phyloP scores from a whole-genome alignment of 2,329 filamentous ascomycete species.

The Venturia aucupariae region DNA sequence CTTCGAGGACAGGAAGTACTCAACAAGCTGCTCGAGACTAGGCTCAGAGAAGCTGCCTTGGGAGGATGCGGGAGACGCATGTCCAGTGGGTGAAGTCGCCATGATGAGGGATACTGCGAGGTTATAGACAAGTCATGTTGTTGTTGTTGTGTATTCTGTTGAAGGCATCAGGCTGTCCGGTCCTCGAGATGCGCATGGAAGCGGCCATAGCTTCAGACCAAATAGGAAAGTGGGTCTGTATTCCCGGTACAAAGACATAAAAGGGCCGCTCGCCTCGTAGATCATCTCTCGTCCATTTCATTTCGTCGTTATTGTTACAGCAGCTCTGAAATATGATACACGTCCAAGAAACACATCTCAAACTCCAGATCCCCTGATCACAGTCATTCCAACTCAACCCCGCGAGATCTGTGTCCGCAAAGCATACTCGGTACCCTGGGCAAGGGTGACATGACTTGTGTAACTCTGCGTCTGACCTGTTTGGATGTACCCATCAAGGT shows the following conservation, averaged over 20 bases:
- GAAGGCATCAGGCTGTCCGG: background rate
- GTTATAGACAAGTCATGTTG: background rate
- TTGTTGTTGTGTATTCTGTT: background rate
- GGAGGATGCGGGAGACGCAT: slow-evolving; percentile 14
- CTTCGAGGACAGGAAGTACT: slow-evolving; percentile 78
- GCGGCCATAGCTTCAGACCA: background rate
- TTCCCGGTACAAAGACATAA: too few relatives aligned
- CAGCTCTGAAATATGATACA: background rate
- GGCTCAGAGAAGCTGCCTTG: slow-evolving; percentile 20
- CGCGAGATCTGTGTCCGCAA: background rate
- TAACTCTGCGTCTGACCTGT: background rate
- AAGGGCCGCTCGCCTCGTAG: too few relatives aligned
- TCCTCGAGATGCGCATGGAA: background rate
- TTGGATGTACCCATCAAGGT: background rate
- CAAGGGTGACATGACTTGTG: background rate
- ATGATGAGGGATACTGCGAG: slow-evolving; percentile 8
- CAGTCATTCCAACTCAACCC: background rate
- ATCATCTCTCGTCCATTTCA: background rate
- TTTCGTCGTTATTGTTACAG: slow-evolving; percentile 2
- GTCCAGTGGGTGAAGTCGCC: slow-evolving; percentile 6
- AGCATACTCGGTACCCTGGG: background rate
- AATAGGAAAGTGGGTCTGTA: slow-evolving; percentile 3
- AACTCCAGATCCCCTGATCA: too few relatives aligned
- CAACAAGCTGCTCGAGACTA: slow-evolving; percentile 66
- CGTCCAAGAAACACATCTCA: background rate